Conservation (phyloP, 176 grass and related monocot genomes). For the Oryza coarctata region DNA sequence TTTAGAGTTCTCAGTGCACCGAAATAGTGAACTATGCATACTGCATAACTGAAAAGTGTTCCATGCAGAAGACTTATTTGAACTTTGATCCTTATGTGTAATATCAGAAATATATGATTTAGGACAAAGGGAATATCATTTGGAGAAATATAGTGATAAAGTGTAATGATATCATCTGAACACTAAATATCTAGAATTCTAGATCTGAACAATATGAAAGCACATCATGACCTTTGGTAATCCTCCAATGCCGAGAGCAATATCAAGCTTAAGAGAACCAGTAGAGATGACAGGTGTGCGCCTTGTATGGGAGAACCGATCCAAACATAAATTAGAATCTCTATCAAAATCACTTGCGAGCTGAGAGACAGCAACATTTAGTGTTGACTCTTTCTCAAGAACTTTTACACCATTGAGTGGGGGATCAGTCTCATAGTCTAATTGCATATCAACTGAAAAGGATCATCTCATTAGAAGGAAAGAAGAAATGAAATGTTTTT, state of each 20-base stretch:
- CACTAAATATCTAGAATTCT: slow-evolving; percentile 8
- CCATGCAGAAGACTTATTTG: neutral
- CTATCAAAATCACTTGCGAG: slow-evolving; percentile 88
- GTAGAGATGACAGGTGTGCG: slow-evolving; percentile 61
- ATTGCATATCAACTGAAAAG: slow-evolving; percentile 73
- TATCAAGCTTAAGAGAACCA: slow-evolving; percentile 90
- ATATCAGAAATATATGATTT: neutral
- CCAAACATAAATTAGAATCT: slow-evolving; percentile 79
- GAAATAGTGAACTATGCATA: neutral
- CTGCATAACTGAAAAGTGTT: neutral
- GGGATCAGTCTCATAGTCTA: slow-evolving; percentile 72
- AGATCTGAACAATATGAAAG: slow-evolving; percentile 23
- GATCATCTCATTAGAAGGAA: slow-evolving; percentile 4
- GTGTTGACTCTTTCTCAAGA: slow-evolving; percentile 46
- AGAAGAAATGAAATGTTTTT: neutral
- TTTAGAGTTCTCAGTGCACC: slow-evolving; percentile 4
- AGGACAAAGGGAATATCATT: neutral
- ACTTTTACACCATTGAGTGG: slow-evolving; percentile 45
- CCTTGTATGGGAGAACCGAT: slow-evolving; percentile 57
- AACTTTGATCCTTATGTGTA: neutral
- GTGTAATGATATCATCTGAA: neutral
- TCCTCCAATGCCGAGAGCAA: slow-evolving; percentile 84
- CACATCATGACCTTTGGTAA: slow-evolving; percentile 76
- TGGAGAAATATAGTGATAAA: neutral
- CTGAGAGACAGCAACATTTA: slow-evolving; percentile 70